Base-by-base conservation (phyloP, 441 rosid genomes). In the Populus hybrid region DNA sequence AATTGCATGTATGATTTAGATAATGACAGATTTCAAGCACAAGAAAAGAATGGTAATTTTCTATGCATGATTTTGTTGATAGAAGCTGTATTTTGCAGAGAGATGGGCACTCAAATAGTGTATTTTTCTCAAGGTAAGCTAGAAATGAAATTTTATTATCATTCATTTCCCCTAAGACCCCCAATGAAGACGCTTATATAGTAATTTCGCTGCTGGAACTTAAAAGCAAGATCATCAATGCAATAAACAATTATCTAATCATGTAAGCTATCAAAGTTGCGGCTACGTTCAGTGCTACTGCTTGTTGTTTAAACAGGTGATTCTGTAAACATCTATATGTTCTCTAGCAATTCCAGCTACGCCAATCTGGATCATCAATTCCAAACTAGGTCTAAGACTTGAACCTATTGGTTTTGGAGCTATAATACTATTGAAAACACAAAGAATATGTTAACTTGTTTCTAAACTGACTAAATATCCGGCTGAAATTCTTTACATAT, bases 1-100 rank as follows among this genome's bases (percentile, higher is more conserved):
- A 83, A 50, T 66, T 79, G 16, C 67, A 77, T 10, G 11, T 10
- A 64, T 16, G 38, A 50, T 78, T 70, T 80, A 71, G 32, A 2
- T 71, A 14, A 67, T 61, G 4, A 54, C 21, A 26, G 24, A 24
- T 30, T 2, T 73, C 26, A 74, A 12, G 54, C 11, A 8, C 1
- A 24, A 2, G 11, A 26, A 38, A 42, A n/a, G 38, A 59, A 46
- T 8, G 28, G 6, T 20, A 50, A 77, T 11, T 20, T 70, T 64
- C 11, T 2, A 64, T 54, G 61, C 61, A 54, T 5, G 21, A 54
- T 16, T 54, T 54, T 54, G 61, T 54, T 54, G 21, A 54, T 54
- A 18, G 61, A 5, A 16, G 21, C n/a, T 54, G n/a, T 54, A 54
- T 16, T 54, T 16, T 54, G 61, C 61, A 16, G 61, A 54, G 8